A percentile compares a stretch with the other conserved stretches of the same genome.
Conservation (phyloP, 2,329 filamentous ascomycete species). For the Pseudopithomyces maydicus region DNA sequence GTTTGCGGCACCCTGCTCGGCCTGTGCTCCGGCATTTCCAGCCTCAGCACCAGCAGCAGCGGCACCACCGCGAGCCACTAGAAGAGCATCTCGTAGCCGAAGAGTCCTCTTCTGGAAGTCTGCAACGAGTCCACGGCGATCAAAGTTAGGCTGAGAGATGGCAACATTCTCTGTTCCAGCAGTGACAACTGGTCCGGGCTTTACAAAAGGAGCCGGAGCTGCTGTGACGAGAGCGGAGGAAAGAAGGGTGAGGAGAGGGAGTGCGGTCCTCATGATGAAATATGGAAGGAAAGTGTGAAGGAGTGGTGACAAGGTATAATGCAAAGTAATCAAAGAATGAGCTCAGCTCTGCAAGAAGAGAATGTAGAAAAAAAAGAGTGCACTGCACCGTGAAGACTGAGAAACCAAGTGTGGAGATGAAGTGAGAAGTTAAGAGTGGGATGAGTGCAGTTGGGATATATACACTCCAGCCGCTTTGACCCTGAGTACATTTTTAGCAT, state of each 20-base stretch:
- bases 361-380: slow-evolving; percentile 32
- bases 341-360: slow-evolving; percentile 43
- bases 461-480: slow-evolving; percentile 14
- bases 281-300: slow-evolving; percentile 13
- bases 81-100: slow-evolving; percentile 31
- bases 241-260: slow-evolving; percentile 41
- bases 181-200: slow-evolving; percentile 32
- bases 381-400: slow-evolving; percentile 36
- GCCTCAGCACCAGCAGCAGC: slow-evolving; percentile 10
- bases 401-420: slow-evolving; percentile 17
- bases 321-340: slow-evolving; percentile 30
- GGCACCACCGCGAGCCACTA: slow-evolving; percentile 14
- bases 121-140: slow-evolving; percentile 25
- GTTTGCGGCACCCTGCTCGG: slow-evolving; percentile 1
- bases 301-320: slow-evolving; percentile 21
- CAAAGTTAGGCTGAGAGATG: slow-evolving; percentile 27
- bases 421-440: slow-evolving; percentile 3
- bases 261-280: slow-evolving; percentile 41
- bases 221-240: slow-evolving; percentile 39
- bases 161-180: slow-evolving; percentile 27
- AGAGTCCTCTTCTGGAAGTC: slow-evolving; percentile 34
- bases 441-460: slow-evolving; percentile 7
- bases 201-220: slow-evolving; percentile 36
- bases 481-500: slow-evolving; percentile 14
- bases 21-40: slow-evolving; percentile 12